Evolutionary conservation across 495 filamentous ascomycete genomes (phyloP).

Genomic region (Podospora australis): DNA sequence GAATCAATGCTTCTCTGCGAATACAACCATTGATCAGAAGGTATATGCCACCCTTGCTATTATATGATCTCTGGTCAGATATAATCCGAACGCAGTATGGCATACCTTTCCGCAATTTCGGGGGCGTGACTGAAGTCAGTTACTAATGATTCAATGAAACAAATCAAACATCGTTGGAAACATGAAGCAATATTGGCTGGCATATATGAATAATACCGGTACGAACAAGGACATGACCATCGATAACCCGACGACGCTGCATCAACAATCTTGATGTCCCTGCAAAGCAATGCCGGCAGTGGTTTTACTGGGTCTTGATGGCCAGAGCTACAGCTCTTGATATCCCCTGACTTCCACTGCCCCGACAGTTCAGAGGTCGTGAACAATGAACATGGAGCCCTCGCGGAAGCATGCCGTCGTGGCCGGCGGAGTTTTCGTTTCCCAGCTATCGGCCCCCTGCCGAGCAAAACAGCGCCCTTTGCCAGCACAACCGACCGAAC

Average conservation of each 20-base stretch:
- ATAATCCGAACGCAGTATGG: not conserved
- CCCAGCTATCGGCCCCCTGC: no score
- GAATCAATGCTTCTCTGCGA: not conserved
- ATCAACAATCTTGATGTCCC: not conserved
- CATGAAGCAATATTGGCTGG: no score
- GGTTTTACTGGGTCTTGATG: not conserved
- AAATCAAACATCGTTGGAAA: not conserved
- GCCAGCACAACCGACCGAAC: no score
- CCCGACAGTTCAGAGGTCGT: no score
- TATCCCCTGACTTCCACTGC: no score
- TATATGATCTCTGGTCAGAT: not conserved
- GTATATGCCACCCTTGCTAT: constrained; percentile 1
- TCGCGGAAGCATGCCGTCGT: no score
- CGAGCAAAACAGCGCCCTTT: no score
- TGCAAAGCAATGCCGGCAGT: not conserved
- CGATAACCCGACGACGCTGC: no score
- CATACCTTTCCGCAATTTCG: not conserved
- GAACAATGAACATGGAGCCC: no score
- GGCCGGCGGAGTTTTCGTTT: no score
- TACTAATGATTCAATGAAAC: not conserved
- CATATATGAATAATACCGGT: not conserved
- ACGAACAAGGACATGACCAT: not conserved
- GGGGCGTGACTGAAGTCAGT: no score
- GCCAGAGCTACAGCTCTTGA: not conserved
- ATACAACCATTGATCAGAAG: not conserved